Evolutionary conservation across 257 asterid genomes (phyloP).

Genomic region (Lycium ferocissimum): DNA sequence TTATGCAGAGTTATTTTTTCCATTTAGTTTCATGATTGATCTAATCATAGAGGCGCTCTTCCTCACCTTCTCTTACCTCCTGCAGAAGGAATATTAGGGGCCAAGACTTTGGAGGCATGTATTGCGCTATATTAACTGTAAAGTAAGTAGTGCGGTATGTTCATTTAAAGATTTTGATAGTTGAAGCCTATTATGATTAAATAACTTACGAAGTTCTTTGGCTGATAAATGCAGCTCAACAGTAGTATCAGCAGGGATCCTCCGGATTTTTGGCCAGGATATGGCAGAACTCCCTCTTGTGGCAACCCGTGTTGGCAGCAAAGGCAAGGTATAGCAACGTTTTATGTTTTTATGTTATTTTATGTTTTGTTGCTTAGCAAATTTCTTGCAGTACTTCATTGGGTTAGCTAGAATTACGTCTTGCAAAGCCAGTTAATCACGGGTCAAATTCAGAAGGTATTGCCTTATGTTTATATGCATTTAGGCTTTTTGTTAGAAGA

Average conservation of each 20-base stretch:
- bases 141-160: constrained; percentile 51
- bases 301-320: constrained; percentile 77
- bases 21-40: constrained; percentile 24
- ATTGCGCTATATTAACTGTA: constrained; percentile 87
- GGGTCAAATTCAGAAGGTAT: background rate
- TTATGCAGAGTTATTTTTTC: constrained; percentile 15
- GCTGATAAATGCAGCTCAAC: constrained; percentile 70
- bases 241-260: constrained; percentile 78
- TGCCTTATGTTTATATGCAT: background rate
- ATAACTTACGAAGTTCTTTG: constrained; percentile 30
- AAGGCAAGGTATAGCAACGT: constrained; percentile 73
- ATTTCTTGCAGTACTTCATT: constrained; percentile 10
- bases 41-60: constrained; percentile 22
- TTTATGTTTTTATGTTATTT: background rate
- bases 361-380: background rate
- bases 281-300: constrained; percentile 95
- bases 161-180: background rate
- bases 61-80: constrained; percentile 24
- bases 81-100: constrained; percentile 95
- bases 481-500: constrained; percentile 13
- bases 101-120: constrained; percentile 95
- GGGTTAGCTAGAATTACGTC: constrained; percentile 20
- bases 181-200: constrained; percentile 18
- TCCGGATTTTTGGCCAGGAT: constrained; percentile 60
- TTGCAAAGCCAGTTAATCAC: background rate